Conservation (phyloP, 2,329 filamentous ascomycete species). For the Coniella lustricola region DNA sequence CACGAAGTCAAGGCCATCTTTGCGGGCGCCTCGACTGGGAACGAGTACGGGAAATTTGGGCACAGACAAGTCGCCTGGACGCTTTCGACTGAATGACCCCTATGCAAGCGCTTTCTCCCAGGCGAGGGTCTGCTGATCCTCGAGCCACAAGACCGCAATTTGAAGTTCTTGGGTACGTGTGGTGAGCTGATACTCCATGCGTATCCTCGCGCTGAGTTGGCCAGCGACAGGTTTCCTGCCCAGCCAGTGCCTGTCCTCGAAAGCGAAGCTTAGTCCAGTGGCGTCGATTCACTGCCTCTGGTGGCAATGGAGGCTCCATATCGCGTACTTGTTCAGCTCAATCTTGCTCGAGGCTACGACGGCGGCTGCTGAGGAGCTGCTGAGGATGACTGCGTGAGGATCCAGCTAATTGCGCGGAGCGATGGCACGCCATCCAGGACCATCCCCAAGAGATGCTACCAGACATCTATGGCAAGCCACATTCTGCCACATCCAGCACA, state of each 20-base stretch:
- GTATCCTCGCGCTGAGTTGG: conserved; percentile 27
- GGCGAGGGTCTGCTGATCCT: conserved; percentile 43
- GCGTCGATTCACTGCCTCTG: conserved; percentile 31
- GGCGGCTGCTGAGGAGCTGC: conserved; percentile 32
- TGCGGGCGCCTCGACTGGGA: conserved; percentile 16
- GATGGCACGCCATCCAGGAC: conserved; percentile 35
- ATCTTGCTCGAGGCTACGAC: conserved; percentile 38
- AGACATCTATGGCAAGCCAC: conserved; percentile 28
- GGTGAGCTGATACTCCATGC: conserved; percentile 45
- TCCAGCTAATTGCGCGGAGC: conserved; percentile 46
- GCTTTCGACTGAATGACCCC: conserved; percentile 30
- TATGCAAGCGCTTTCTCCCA: conserved; percentile 31
- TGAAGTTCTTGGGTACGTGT: conserved; percentile 42
- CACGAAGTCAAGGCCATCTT: conserved; percentile 16
- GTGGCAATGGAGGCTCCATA: conserved; percentile 47
- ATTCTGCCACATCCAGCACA: conserved; percentile 19
- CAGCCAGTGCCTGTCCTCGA: conserved; percentile 31
- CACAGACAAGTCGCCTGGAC: conserved; percentile 28
- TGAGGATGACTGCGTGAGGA: conserved; percentile 56
- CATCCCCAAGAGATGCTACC: conserved; percentile 38
- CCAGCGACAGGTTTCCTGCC: conserved; percentile 24
- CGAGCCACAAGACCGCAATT: conserved; percentile 41
- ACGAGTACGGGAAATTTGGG: conserved; percentile 32
- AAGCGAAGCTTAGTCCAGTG: conserved; percentile 23
- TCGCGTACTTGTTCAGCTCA: conserved; percentile 36